These are phyloP conservation scores for Pavlovales sp. DNA, from an alignment of 208 protist species.

Conservation along the genomic window DNA sequence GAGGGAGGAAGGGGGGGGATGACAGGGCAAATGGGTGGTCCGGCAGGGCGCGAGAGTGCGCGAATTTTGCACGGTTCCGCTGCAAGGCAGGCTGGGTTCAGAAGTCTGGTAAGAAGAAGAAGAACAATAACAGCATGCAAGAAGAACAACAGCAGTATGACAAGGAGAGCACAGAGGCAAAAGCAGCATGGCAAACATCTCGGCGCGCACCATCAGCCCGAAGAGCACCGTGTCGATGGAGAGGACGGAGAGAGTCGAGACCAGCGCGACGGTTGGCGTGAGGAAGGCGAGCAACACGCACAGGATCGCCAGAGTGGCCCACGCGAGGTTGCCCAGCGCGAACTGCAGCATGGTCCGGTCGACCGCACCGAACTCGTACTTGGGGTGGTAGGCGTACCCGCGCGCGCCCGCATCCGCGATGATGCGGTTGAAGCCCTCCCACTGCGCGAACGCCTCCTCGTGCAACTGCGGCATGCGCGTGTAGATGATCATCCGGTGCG, in stretches of 20 bases:
- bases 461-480: not conserved
- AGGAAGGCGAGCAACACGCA: conserved; percentile 11
- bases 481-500: not conserved
- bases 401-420: not conserved
- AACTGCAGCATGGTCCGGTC: not conserved
- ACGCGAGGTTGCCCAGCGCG: not conserved
- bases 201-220: conserved; percentile 27
- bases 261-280: not conserved
- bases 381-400: conserved; percentile 17
- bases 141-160: too few species aligned
- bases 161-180: too few species aligned
- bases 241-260: not conserved
- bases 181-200: too few species aligned
- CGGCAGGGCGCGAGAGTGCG: too few species aligned
- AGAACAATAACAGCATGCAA: too few species aligned
- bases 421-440: not conserved
- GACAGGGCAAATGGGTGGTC: too few species aligned
- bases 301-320: not conserved
- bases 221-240: conserved; percentile 12
- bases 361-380: conserved; percentile 15
- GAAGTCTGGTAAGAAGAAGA: too few species aligned
- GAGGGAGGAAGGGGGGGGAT: too few species aligned
- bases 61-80: too few species aligned
- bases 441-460: not conserved
- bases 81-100: too few species aligned